These are phyloP conservation scores for Hypholoma fasciculare DNA, from an alignment of 768 basidiomycete species.

Conservation along the genomic window DNA sequence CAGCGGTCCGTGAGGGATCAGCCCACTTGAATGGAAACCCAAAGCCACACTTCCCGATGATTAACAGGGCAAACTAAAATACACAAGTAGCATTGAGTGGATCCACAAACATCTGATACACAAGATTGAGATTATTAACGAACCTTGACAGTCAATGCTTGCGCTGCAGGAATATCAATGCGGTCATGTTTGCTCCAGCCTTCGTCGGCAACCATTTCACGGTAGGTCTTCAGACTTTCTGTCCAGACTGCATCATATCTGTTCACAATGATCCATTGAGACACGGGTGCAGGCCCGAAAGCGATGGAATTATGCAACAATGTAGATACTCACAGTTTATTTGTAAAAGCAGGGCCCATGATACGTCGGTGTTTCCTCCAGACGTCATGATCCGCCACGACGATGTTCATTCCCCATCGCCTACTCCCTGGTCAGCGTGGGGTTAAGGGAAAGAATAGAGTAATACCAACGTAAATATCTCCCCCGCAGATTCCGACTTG, in stretches of 20 bases:
- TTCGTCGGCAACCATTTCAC: conserved; percentile 39
- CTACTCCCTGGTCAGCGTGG: too few relatives aligned
- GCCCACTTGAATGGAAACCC: conserved; percentile 45
- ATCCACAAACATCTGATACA: too few relatives aligned
- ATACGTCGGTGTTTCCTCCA: conserved; percentile 50
- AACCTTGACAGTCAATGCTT: conserved; percentile 38
- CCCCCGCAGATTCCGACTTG: not conserved
- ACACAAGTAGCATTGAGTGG: conserved; percentile 8
- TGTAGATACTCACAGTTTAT: conserved; percentile 29
- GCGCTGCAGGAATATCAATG: conserved; percentile 29
- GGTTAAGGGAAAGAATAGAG: not conserved
- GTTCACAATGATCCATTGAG: conserved; percentile 20
- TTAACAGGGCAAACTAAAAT: conserved; percentile 38
- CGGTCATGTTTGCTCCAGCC: conserved; percentile 31
- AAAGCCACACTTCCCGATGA: conserved; percentile 47
- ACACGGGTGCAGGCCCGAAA: not conserved
- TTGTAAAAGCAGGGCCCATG: conserved; percentile 45
- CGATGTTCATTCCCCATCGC: not conserved
- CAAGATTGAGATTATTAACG: not conserved
- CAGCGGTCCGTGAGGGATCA: conserved; percentile 33
- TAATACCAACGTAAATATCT: not conserved
- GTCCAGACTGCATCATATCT: conserved; percentile 45
- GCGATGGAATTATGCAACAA: too few relatives aligned
- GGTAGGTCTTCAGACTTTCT: conserved; percentile 32
- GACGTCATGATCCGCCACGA: conserved; percentile 26